Conservation (phyloP, 768 basidiomycete genomes). For the Strobilomyces confusus region DNA sequence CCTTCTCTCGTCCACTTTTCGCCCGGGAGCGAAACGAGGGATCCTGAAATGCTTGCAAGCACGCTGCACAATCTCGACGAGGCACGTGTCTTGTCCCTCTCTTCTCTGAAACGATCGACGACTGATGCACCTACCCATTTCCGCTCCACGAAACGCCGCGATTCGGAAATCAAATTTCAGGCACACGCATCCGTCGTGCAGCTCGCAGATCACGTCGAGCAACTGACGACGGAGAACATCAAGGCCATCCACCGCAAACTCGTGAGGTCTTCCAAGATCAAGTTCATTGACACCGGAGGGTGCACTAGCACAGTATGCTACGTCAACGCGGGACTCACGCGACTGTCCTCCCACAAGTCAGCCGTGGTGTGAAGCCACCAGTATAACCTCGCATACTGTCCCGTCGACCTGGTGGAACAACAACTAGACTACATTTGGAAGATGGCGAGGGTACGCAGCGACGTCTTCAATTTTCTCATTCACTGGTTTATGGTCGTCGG, state of each 20-base stretch:
- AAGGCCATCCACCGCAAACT: conserved; percentile 28
- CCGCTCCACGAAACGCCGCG: background rate
- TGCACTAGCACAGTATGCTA: conserved; percentile 18
- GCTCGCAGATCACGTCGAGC: conserved; percentile 23
- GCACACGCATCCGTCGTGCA: conserved; percentile 24
- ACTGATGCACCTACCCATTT: background rate
- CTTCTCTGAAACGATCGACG: background rate
- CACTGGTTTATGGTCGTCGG: too few species aligned
- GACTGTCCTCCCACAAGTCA: conserved; percentile 26
- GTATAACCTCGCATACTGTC: conserved; percentile 33
- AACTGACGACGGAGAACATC: conserved; percentile 26
- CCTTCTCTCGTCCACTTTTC: conserved; percentile 23
- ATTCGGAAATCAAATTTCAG: conserved; percentile 6
- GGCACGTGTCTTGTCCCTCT: conserved; percentile 8
- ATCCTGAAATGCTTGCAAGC: conserved; percentile 20
- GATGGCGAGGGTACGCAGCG: conserved; percentile 28
- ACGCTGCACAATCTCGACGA: conserved; percentile 26
- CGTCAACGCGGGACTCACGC: conserved; percentile 29
- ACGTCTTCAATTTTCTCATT: too few species aligned
- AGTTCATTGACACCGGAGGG: conserved; percentile 14
- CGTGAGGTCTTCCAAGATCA: conserved; percentile 31
- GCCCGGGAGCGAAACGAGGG: conserved; percentile 22
- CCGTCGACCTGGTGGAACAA: conserved; percentile 28
- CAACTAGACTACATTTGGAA: conserved; percentile 34
- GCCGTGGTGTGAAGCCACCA: conserved; percentile 31